Percentiles rank a stretch among this genome's conserved stretches.
Conservation (phyloP, 2,329 filamentous ascomycete species). For the Cucurbitaria berberidis region DNA sequence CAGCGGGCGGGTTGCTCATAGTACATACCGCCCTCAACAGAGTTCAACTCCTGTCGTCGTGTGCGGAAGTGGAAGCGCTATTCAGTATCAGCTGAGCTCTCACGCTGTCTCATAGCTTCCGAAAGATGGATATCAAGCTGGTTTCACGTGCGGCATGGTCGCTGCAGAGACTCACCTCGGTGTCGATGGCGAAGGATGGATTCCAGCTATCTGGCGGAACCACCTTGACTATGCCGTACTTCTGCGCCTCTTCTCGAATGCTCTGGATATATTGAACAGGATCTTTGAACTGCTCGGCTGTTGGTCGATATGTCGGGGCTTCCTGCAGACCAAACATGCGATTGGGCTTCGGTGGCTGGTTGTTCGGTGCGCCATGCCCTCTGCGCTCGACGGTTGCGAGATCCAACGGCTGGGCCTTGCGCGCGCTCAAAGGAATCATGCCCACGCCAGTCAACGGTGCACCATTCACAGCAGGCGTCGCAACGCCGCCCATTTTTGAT, state of each 20-base stretch:
- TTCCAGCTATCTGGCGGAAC: constrained; percentile 95
- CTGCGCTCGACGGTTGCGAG: constrained; percentile 89
- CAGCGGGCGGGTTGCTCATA: neutral
- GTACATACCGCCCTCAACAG: constrained; percentile 90
- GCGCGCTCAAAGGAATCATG: constrained; percentile 66
- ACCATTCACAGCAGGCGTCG: constrained; percentile 29
- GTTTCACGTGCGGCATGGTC: neutral
- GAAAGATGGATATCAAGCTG: neutral
- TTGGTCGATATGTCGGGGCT: constrained; percentile 88
- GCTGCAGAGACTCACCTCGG: constrained; percentile 72
- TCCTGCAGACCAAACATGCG: constrained; percentile 86
- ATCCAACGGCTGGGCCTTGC: constrained; percentile 74
- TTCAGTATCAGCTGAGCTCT: constrained; percentile 33
- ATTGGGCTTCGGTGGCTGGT: constrained; percentile 76
- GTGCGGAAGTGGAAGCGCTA: constrained; percentile 97
- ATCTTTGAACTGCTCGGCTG: constrained; percentile 92
- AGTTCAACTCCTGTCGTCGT: constrained; percentile 94
- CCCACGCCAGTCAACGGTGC: constrained; percentile 49
- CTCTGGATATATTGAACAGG: constrained; percentile 93
- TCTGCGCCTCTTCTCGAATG: constrained; percentile 82
- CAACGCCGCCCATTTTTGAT: constrained; percentile 38
- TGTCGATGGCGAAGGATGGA: constrained; percentile 93
- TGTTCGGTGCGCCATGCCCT: constrained; percentile 77
- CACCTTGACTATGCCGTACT: constrained; percentile 94
- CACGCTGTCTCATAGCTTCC: neutral